Evolutionary conservation across 306 rosid species (phyloP), one percentile per base, ranked within the genome.

Genomic region (Vicia faba): DNA sequence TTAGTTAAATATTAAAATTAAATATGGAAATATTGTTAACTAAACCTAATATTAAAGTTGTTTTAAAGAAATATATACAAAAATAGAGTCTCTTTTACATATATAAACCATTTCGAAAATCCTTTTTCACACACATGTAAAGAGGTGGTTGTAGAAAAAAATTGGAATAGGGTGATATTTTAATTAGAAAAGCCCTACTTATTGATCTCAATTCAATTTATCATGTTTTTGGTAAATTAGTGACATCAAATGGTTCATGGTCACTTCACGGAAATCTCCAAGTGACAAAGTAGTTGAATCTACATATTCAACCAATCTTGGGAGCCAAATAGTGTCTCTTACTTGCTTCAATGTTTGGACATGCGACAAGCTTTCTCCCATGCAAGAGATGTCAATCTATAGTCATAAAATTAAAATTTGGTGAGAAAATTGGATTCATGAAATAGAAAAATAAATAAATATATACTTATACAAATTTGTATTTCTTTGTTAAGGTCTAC

Each of bases 311-410:
- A 77, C 66, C 56, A 86, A 45, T 78, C 75, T 80, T 15, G 91
- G 91, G 16, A 84, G 55, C 91, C 91, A 86, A 49, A 86, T 55
- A 3, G 46, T 41, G 63, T 86, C 91, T 58, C 91, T 79, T 44
- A 84, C 85, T 58, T 84, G 68, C 85, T 77, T 86, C 82, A 86
- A 61, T 25, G 83, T 83, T 66, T 77, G 86, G n/a, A 58, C 29
- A 2, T 83, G 80, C 75, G 71, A 10, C 68, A 86, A 72, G 35
- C 74, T 81, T 76, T 83, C 53, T 36, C 91, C 91, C 88, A 81
- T 75, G 80, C 91, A 86, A 19, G 65, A 81, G 62, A 86, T 39
- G 19, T 86, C 91, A 41, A 86, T 65, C 91, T 86, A 74, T 15
- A 46, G 13, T 11, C 0, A 48, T 53, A 62, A 59, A 11, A 48